A percentile compares a stretch with the other conserved stretches of the same genome.
phyloP scores from a whole-genome alignment of 73 alveolate species.

The Breviolum minutum region DNA sequence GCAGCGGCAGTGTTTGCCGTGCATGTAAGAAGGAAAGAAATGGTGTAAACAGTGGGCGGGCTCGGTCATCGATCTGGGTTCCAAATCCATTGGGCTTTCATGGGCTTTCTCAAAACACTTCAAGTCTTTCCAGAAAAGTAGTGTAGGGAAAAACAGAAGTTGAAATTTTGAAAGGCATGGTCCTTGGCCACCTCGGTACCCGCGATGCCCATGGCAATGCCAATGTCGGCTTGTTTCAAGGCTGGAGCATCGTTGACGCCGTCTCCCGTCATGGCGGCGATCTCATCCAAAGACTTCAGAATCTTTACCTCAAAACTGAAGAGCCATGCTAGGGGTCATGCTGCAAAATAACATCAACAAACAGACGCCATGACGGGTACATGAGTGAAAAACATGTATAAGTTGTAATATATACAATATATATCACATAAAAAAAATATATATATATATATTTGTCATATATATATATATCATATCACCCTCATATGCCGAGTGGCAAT shows the following conservation, averaged over 20 bases:
- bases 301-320: conserved; percentile 29
- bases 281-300: conserved; percentile 90
- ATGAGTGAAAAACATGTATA: too few species aligned
- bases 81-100: too few species aligned
- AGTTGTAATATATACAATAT: too few species aligned
- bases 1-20: too few species aligned
- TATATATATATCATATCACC: not conserved
- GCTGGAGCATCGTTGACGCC: conserved; percentile 99
- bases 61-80: too few species aligned
- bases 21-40: too few species aligned
- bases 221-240: conserved; percentile 97
- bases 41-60: too few species aligned
- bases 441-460: too few species aligned
- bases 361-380: not conserved
- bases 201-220: conserved; percentile 68
- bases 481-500: not conserved
- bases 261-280: conserved; percentile 99
- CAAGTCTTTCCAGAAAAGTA: too few species aligned
- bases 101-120: too few species aligned
- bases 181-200: conserved; percentile 99
- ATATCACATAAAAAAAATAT: too few species aligned
- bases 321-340: not conserved
- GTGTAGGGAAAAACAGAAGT: not conserved
- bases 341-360: not conserved
- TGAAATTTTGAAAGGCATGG: not conserved